Conservation (phyloP, 495 filamentous ascomycete species). For the Aspergillus bridgeri region DNA sequence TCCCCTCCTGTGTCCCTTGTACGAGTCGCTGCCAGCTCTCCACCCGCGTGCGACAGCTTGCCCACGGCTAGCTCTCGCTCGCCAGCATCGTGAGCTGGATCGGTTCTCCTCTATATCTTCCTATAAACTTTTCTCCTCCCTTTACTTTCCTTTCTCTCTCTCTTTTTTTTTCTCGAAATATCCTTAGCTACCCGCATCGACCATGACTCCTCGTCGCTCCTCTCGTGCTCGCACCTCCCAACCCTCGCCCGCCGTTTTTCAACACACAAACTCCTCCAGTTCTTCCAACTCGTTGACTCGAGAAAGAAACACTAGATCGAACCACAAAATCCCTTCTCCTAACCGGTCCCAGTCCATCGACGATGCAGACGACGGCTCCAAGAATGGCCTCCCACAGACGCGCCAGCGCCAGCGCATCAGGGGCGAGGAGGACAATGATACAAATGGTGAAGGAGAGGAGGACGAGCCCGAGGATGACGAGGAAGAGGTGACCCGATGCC, state of each 20-base stretch:
- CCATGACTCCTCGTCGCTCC: conserved; percentile 79
- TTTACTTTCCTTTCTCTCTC: conserved; percentile 7
- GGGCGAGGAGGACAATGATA: conserved; percentile 56
- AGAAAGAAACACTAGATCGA: conserved; percentile 67
- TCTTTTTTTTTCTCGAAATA: not conserved
- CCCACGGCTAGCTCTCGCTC: conserved; percentile 18
- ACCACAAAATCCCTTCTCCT: conserved; percentile 69
- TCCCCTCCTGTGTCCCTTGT: conserved; percentile 9
- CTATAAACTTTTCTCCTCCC: not conserved
- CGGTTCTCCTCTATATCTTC: conserved; percentile 2
- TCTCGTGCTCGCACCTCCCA: conserved; percentile 84
- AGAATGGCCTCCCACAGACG: conserved; percentile 63
- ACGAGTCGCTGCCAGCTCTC: conserved; percentile 22
- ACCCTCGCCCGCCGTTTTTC: conserved; percentile 60
- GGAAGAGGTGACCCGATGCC: conserved; percentile 89
- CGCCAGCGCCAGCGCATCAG: conserved; percentile 69
- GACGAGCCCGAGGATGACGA: conserved; percentile 63
- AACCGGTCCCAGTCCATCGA: conserved; percentile 80
- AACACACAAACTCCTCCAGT: conserved; percentile 70
- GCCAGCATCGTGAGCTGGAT: not conserved
- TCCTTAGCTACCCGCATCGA: conserved; percentile 10
- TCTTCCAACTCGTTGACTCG: conserved; percentile 68
- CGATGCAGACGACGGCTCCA: conserved; percentile 53
- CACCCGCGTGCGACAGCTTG: conserved; percentile 30
- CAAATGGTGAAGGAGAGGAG: conserved; percentile 59